Evolutionary conservation across 768 basidiomycete species (phyloP).

Genomic region (Mrakia frigida): DNA sequence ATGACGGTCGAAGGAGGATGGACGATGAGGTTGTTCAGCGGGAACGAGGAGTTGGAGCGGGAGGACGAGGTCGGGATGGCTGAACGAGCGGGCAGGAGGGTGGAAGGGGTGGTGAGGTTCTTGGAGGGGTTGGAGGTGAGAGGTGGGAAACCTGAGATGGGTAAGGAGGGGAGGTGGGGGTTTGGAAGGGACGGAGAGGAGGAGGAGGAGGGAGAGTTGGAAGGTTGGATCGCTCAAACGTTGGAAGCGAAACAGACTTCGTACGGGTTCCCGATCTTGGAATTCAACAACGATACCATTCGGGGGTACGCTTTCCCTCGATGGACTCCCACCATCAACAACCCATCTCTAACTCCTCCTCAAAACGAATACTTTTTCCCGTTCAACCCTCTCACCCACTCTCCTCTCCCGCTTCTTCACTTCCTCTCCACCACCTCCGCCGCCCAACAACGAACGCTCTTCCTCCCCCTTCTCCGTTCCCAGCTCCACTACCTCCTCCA

Average conservation of each 20-base stretch:
- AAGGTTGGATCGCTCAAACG: not conserved
- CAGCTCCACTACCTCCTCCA: not conserved
- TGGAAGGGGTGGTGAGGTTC: slow-evolving; percentile 14
- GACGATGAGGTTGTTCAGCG: slow-evolving; percentile 20
- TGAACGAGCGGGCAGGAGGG: slow-evolving; percentile 2
- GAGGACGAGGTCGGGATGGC: slow-evolving; percentile 8
- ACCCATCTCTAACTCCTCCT: too few relatives aligned
- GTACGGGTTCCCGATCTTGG: not conserved
- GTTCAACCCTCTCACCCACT: slow-evolving; percentile 5
- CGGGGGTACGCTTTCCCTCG: not conserved
- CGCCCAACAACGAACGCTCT: not conserved
- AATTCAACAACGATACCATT: not conserved
- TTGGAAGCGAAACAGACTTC: not conserved
- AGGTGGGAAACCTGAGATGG: not conserved
- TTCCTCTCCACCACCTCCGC: not conserved
- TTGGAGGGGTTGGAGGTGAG: slow-evolving; percentile 6
- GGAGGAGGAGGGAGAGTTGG: not conserved
- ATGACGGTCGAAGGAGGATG: not conserved
- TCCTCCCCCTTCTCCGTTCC: not conserved
- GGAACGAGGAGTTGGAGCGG: not conserved
- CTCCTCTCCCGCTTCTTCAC: not conserved
- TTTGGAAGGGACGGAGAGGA: not conserved
- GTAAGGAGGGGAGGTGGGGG: not conserved
- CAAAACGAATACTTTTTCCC: slow-evolving; percentile 1
- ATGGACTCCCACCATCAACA: not conserved